phyloP scores from a whole-genome alignment of 306 rosid genomes.

The Datisca glomerata region DNA sequence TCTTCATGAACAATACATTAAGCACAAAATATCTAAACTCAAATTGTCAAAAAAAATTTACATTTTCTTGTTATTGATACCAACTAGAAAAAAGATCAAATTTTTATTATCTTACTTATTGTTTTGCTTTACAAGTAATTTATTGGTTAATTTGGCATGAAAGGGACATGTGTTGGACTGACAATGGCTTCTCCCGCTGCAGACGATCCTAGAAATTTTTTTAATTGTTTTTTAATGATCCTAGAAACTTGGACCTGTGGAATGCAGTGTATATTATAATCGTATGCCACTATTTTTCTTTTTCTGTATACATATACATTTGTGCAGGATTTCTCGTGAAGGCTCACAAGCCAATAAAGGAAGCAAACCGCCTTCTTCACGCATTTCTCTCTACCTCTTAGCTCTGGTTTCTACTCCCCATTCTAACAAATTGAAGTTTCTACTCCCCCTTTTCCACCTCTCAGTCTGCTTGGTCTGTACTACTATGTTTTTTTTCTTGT shows the following conservation, averaged over 20 bases:
- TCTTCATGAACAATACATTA: too few relatives aligned
- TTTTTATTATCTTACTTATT: too few relatives aligned
- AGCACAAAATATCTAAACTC: too few relatives aligned
- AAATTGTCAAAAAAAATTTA: too few relatives aligned
- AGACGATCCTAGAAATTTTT: too few relatives aligned
- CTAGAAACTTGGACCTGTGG: too few relatives aligned
- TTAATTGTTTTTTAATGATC: too few relatives aligned
- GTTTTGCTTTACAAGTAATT: too few relatives aligned
- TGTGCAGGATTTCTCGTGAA: constrained; percentile 44
- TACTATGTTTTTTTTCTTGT: neutral
- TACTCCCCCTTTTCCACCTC: neutral
- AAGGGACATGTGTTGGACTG: constrained; percentile 20
- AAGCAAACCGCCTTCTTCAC: constrained; percentile 28
- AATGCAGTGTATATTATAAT: too few relatives aligned
- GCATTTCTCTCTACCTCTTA: constrained; percentile 21
- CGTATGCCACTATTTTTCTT: neutral
- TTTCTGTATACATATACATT: constrained; percentile 9
- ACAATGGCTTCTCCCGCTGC: constrained; percentile 7
- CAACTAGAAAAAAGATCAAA: too few relatives aligned
- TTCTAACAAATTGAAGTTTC: neutral
- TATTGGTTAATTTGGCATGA: constrained; percentile 12
- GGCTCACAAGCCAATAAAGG: constrained; percentile 39
- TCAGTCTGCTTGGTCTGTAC: neutral
- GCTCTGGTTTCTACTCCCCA: neutral
- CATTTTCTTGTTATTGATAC: too few relatives aligned